Percentiles rank a stretch among this genome's conserved stretches.
Conservation (phyloP, 139 green algal genomes). For the Tetraselmis chui region DNA sequence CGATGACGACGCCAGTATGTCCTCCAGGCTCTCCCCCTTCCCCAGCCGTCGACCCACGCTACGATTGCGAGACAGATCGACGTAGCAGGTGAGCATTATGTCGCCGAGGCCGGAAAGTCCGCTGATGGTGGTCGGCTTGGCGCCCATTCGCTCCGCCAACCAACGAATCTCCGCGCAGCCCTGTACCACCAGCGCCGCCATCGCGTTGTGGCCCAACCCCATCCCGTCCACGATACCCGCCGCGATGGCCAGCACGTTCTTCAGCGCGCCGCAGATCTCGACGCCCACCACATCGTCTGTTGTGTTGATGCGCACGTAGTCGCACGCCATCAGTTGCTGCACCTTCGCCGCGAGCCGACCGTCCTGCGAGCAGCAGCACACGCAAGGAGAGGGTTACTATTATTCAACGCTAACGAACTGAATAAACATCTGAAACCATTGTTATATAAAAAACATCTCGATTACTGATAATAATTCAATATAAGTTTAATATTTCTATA, state of each 20-base stretch:
- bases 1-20: constrained; percentile 70
- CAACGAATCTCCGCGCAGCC: constrained; percentile 86
- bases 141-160: constrained; percentile 90
- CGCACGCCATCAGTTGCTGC: constrained; percentile 83
- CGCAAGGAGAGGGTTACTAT: not conserved
- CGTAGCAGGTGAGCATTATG: constrained; percentile 99
- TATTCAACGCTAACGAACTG: no score
- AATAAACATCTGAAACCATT: no score
- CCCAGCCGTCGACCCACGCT: constrained; percentile 86
- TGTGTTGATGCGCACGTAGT: constrained; percentile 88
- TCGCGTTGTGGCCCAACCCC: constrained; percentile 92
- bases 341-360: constrained; percentile 33
- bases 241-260: constrained; percentile 98
- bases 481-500: no score
- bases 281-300: constrained; percentile 90
- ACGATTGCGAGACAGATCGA: constrained; percentile 85
- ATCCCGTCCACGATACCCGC: constrained; percentile 96
- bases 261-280: constrained; percentile 94
- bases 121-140: constrained; percentile 78
- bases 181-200: constrained; percentile 83
- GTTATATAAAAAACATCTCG: no score
- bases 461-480: no score
- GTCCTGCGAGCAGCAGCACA: constrained; percentile 32
- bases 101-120: constrained; percentile 91
- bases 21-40: constrained; percentile 73